These are phyloP conservation scores for Neltuma alba DNA, from an alignment of 306 rosid genomes.

Conservation along the genomic window DNA sequence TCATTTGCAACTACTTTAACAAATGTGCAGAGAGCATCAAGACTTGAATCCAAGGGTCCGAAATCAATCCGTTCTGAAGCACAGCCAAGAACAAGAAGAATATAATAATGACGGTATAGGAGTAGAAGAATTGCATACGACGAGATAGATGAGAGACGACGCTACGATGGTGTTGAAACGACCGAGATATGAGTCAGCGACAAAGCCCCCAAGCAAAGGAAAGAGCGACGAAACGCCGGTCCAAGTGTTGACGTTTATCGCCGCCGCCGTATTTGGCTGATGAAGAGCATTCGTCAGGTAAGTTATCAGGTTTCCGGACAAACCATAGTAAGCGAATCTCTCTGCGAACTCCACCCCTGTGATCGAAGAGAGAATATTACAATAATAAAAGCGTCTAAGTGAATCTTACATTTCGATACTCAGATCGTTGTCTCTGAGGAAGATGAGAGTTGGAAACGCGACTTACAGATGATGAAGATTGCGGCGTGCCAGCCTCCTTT, in stretches of 20 bases:
- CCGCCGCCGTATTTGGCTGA: constrained; percentile 46
- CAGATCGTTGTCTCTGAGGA: not conserved
- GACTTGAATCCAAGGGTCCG: too few relatives aligned
- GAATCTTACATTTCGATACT: not conserved
- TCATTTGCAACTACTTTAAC: too few relatives aligned
- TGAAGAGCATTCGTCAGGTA: constrained; percentile 49
- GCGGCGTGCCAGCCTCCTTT: constrained; percentile 63
- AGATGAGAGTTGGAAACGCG: not conserved
- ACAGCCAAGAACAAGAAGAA: too few relatives aligned
- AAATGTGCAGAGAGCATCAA: too few relatives aligned
- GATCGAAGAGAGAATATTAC: too few relatives aligned
- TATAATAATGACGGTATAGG: not conserved
- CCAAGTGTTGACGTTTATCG: constrained; percentile 64
- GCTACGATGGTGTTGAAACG: constrained; percentile 58
- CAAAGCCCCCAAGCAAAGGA: constrained; percentile 61
- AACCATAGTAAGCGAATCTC: constrained; percentile 49
- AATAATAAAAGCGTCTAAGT: too few relatives aligned
- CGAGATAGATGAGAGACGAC: constrained; percentile 51
- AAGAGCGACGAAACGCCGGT: constrained; percentile 54
- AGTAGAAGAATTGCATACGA: constrained; percentile 31
- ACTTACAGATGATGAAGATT: constrained; percentile 56
- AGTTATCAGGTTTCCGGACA: constrained; percentile 40
- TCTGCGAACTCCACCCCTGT: constrained; percentile 54
- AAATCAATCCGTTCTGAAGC: too few relatives aligned
- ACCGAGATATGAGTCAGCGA: constrained; percentile 62